Base-by-base conservation (phyloP, 768 basidiomycete genomes). In the Russula foetens region DNA sequence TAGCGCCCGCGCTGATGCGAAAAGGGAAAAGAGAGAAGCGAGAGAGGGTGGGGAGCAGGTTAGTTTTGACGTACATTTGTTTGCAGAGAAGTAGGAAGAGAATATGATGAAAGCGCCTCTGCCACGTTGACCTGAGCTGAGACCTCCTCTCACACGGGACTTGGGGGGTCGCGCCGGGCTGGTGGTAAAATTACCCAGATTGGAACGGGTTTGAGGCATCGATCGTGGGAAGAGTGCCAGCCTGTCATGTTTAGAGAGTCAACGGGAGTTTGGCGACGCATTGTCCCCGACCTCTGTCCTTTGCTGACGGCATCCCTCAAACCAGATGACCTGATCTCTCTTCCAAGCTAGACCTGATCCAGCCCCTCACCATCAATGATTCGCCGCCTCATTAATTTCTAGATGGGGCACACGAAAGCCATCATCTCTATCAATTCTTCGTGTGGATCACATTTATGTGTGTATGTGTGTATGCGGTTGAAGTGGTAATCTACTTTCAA, bases 401-500 rank as follows among this genome's bases (percentile, higher is more conserved):
- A 35, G 35, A 35, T 35, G 35, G 35, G 46, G 7, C 12, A 12
- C 14, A 12, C 8, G 26, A 28, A 52, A 50, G 21, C 24, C 39
- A 39, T 21, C 35, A 19, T 48, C 45, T 62, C 50, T 57, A 57
- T 52, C 54, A 38, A 51, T 51, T 51, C 49, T 33, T 26, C 14
- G 9, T 59, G 47, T 19, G 21, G 39, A 39, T 53, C 55, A 47
- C 50, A 52, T 35, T 38, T 35, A 50, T 28, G 35, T 35, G 35
- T 35, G 35, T 5, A 12, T 12, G 35, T 35, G 35, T 12, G 35
- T 35, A 35, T 35, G 43, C 33, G 33, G 50, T 56, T 46, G 47
- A 38, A 35, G 29, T 38, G 23, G 53, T 64, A 64, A 48, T 64
- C 63, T 64, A 64, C 56, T 64, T 58, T 63, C 61, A 35, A 45